These are phyloP conservation scores for Fusarium mexicanum DNA, from an alignment of 2,329 filamentous ascomycete species.

Conservation along the genomic window DNA sequence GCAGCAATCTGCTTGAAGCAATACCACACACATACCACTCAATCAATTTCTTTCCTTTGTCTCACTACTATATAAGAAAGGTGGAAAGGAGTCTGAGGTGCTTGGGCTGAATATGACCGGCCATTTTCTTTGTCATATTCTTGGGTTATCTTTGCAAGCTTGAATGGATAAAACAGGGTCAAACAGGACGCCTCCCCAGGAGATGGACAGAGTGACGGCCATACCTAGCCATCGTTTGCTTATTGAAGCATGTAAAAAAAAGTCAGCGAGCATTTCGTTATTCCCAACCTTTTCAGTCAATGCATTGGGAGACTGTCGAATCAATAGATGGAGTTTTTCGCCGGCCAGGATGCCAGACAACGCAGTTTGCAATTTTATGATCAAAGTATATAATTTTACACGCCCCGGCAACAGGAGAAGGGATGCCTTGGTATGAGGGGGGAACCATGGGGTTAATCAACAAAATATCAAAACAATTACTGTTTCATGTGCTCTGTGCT, in stretches of 20 bases:
- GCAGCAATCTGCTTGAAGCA: slow-evolving; percentile 45
- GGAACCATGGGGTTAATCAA: slow-evolving; percentile 24
- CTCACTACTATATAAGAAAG: slow-evolving; percentile 40
- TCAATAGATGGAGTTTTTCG: slow-evolving; percentile 29
- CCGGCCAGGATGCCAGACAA: slow-evolving; percentile 36
- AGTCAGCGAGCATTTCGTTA: slow-evolving; percentile 36
- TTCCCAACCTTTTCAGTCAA: slow-evolving; percentile 14
- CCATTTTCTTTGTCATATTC: slow-evolving; percentile 32
- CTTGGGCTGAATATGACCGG: slow-evolving; percentile 38
- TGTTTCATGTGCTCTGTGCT: slow-evolving; percentile 6
- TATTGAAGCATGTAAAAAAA: slow-evolving; percentile 39
- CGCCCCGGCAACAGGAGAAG: slow-evolving; percentile 19
- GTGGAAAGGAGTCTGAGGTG: slow-evolving; percentile 41
- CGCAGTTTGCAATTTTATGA: slow-evolving; percentile 39
- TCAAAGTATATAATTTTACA: slow-evolving; percentile 38
- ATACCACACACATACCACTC: slow-evolving; percentile 40
- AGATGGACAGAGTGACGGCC: slow-evolving; percentile 7
- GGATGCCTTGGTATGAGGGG: slow-evolving; percentile 1
- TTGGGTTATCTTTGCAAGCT: slow-evolving; percentile 22
- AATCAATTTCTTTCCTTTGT: slow-evolving; percentile 47
- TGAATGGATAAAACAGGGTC: slow-evolving; percentile 29
- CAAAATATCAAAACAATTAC: slow-evolving; percentile 23
- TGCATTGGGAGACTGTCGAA: slow-evolving; percentile 22
- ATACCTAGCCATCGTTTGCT: slow-evolving; percentile 26
- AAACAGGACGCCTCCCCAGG: slow-evolving; percentile 29